Conservation (phyloP, 1,284 basidiomycete species). For the Schizophyllum commune region DNA sequence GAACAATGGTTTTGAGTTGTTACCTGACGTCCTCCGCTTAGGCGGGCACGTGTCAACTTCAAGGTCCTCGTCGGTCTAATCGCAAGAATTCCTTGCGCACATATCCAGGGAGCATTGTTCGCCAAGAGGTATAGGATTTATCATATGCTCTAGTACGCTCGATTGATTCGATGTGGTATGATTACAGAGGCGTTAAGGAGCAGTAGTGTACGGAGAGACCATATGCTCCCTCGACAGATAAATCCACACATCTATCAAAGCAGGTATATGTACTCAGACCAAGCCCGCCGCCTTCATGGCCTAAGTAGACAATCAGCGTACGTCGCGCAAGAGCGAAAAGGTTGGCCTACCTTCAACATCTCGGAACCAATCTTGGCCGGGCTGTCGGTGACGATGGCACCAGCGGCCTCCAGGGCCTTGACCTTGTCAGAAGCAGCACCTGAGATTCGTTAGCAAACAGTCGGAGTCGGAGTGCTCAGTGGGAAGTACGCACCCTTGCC, state of each 20-base stretch:
- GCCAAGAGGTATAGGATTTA: too few relatives aligned
- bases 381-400: slow-evolving; percentile 90
- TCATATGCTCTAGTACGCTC: too few relatives aligned
- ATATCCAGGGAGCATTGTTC: too few relatives aligned
- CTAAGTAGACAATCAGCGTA: slow-evolving; percentile 8
- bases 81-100: not conserved
- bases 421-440: slow-evolving; percentile 95
- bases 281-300: not conserved
- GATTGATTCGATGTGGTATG: not conserved
- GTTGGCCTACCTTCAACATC: slow-evolving; percentile 66
- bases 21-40: not conserved
- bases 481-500: slow-evolving; percentile 69
- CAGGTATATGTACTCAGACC: not conserved
- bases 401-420: slow-evolving; percentile 87
- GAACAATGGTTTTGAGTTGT: not conserved
- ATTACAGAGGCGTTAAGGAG: not conserved
- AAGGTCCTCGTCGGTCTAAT: not conserved
- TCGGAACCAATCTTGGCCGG: slow-evolving; percentile 90
- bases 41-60: not conserved
- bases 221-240: not conserved
- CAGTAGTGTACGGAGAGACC: not conserved
- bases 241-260: not conserved
- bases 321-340: not conserved
- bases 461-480: not conserved
- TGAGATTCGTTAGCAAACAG: slow-evolving; percentile 18